These are phyloP conservation scores for Persicaria maculosa DNA, from an alignment of 148 eudicot genomes.

Conservation along the genomic window DNA sequence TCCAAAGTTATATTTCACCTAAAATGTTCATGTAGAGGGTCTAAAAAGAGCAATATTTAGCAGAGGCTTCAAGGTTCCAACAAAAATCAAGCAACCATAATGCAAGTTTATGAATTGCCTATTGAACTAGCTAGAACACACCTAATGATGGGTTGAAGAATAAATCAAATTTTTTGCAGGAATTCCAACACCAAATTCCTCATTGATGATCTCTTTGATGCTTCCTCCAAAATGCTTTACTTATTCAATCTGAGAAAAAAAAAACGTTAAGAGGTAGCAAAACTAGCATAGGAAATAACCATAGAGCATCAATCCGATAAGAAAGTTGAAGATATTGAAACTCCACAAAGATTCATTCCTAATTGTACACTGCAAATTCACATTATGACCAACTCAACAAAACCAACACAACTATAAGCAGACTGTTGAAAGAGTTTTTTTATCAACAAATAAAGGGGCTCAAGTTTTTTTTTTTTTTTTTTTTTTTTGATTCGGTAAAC, in stretches of 20 bases:
- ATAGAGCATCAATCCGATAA: background rate
- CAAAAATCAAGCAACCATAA: background rate
- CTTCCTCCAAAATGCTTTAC: constrained; percentile 95
- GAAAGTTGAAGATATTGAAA: background rate
- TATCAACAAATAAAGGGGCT: no score
- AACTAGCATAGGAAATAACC: background rate
- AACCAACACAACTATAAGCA: background rate
- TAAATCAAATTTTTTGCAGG: background rate
- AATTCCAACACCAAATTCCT: constrained; percentile 89
- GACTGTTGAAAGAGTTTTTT: no score
- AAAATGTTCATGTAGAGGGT: background rate
- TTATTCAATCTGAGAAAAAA: constrained; percentile 59
- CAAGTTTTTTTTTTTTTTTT: no score
- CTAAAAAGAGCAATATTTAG: background rate
- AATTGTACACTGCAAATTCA: background rate
- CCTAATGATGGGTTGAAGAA: background rate
- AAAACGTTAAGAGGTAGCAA: background rate
- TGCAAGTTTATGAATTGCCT: background rate
- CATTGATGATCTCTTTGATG: constrained; percentile 88
- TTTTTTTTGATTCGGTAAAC: no score
- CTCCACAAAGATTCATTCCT: background rate
- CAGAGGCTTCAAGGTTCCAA: background rate
- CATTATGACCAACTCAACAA: background rate
- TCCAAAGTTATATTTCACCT: background rate
- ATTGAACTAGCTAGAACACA: background rate